A percentile compares a stretch with the other conserved stretches of the same genome.
phyloP scores from a whole-genome alignment of 768 basidiomycete species.

The Lactifluus hygrophoroides region DNA sequence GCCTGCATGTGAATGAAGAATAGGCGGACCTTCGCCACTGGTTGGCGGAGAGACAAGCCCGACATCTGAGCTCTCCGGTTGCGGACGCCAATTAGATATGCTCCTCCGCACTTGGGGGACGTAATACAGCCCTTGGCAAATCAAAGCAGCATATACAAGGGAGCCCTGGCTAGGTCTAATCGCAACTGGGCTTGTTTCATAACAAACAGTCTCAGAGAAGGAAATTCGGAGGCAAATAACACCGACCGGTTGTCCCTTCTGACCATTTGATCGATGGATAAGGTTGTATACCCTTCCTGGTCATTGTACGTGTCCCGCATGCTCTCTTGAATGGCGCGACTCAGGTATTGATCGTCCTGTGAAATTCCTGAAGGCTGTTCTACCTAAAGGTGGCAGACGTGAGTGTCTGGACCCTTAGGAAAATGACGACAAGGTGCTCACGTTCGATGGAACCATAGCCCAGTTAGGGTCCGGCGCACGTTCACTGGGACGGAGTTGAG shows the following conservation, averaged over 20 bases:
- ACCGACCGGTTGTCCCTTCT: slow-evolving; percentile 53
- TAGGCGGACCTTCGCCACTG: slow-evolving; percentile 30
- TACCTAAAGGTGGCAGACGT: slow-evolving; percentile 11
- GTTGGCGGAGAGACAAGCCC: slow-evolving; percentile 25
- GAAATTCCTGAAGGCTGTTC: slow-evolving; percentile 28
- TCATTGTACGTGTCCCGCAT: slow-evolving; percentile 37
- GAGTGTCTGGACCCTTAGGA: background rate
- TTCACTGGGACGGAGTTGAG: slow-evolving; percentile 50
- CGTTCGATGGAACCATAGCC: slow-evolving; percentile 65
- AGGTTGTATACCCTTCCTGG: slow-evolving; percentile 43
- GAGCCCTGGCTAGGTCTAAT: slow-evolving; percentile 47
- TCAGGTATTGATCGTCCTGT: slow-evolving; percentile 54
- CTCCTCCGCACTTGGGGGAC: slow-evolving; percentile 59
- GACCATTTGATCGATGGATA: slow-evolving; percentile 43
- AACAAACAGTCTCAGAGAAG: background rate
- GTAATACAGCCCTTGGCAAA: slow-evolving; percentile 56
- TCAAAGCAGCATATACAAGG: slow-evolving; percentile 51
- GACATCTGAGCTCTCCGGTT: slow-evolving; percentile 8
- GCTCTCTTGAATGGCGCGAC: slow-evolving; percentile 66
- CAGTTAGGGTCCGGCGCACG: slow-evolving; percentile 57
- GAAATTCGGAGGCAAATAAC: background rate
- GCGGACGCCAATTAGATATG: slow-evolving; percentile 30
- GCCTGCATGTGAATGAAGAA: background rate
- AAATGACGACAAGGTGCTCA: slow-evolving; percentile 25
- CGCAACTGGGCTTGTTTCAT: slow-evolving; percentile 51